Evolutionary conservation across 139 green algal genomes (phyloP).

Genomic region (Micractinium conductrix): DNA sequence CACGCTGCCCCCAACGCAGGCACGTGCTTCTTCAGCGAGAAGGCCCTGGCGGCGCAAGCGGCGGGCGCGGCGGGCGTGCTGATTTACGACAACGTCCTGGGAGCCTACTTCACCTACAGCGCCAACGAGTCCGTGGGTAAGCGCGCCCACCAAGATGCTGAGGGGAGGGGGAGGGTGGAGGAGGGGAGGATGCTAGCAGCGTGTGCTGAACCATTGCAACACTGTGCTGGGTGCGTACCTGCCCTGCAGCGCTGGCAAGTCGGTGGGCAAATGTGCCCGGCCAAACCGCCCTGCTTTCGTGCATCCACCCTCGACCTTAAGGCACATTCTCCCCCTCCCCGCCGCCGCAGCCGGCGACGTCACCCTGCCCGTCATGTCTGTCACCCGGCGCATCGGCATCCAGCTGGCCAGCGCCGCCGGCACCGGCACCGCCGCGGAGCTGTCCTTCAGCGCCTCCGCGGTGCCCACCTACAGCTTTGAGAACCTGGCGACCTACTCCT

Average conservation of each 20-base stretch:
- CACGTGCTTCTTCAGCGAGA: slow-evolving; percentile 73
- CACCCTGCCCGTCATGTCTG: slow-evolving; percentile 52
- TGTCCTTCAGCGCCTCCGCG: slow-evolving; percentile 28
- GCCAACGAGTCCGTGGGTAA: background rate
- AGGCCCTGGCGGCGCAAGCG: slow-evolving; percentile 61
- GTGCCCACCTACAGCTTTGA: slow-evolving; percentile 20
- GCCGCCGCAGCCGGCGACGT: slow-evolving; percentile 15
- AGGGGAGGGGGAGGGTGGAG: background rate
- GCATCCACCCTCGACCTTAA: too few species aligned
- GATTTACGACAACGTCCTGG: slow-evolving; percentile 71
- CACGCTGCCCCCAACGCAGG: too few species aligned
- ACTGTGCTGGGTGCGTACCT: too few species aligned
- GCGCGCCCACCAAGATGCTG: background rate
- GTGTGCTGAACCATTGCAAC: too few species aligned
- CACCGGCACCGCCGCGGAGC: slow-evolving; percentile 15
- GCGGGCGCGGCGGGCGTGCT: slow-evolving; percentile 75
- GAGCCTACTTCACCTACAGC: slow-evolving; percentile 35
- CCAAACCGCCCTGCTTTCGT: too few species aligned
- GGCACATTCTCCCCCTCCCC: too few species aligned
- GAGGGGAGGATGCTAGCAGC: background rate
- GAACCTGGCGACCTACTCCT: slow-evolving; percentile 53
- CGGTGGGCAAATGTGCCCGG: too few species aligned
- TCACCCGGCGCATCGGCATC: slow-evolving; percentile 48
- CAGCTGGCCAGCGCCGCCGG: slow-evolving; percentile 28
- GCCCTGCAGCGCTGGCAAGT: too few species aligned